These are phyloP conservation scores for Malus hybrid DNA, from an alignment of 331 rosid species.

Conservation along the genomic window DNA sequence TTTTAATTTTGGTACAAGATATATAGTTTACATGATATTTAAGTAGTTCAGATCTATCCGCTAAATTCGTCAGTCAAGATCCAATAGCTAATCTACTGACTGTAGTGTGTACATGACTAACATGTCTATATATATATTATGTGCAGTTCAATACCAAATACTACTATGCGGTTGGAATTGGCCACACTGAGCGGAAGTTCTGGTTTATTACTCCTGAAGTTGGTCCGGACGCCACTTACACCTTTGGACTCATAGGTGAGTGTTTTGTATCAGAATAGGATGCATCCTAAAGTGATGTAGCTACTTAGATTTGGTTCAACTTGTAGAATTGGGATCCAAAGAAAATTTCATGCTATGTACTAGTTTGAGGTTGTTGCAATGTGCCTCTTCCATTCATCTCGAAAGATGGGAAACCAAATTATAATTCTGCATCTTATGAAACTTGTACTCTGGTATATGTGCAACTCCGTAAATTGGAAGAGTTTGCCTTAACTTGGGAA, in stretches of 20 bases:
- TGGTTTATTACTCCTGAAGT: conserved; percentile 48
- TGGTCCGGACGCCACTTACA: conserved; percentile 49
- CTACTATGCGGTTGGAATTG: conserved; percentile 43
- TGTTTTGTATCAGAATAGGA: background rate
- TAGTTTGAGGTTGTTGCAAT: background rate
- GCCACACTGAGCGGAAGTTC: conserved; percentile 34
- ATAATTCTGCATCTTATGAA: background rate
- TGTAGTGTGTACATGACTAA: too few species aligned
- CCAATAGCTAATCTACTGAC: too few species aligned
- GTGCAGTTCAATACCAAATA: conserved; percentile 51
- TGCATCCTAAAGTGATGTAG: background rate
- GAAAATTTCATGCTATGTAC: background rate
- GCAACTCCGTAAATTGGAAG: background rate
- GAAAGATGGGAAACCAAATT: background rate
- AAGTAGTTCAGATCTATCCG: too few species aligned
- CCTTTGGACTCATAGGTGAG: conserved; percentile 37
- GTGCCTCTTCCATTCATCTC: background rate
- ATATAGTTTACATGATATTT: too few species aligned
- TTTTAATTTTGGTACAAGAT: too few species aligned
- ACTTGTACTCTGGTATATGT: background rate
- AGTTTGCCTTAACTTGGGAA: background rate
- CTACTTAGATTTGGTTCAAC: background rate
- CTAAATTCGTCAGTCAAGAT: too few species aligned
- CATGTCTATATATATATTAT: background rate
- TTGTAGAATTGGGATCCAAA: background rate